Conservation (phyloP, 495 filamentous ascomycete genomes). For the Podospora tetraspora region DNA sequence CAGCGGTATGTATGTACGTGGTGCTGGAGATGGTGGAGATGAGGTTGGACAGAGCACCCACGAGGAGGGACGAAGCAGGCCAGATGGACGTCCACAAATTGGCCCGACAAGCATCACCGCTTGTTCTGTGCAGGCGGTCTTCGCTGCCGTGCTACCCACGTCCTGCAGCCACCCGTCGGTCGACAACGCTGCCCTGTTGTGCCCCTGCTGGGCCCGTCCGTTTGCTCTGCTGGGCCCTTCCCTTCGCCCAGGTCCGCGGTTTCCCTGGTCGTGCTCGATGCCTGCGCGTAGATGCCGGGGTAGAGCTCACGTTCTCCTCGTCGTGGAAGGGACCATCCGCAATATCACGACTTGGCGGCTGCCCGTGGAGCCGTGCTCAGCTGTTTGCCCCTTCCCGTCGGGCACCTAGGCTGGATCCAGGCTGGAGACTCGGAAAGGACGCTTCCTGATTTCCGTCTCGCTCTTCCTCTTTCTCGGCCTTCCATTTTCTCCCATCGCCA, state of each 20-base stretch:
- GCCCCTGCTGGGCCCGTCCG: not conserved
- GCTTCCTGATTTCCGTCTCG: not conserved
- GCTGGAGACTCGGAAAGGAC: not conserved
- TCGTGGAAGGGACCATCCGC: not conserved
- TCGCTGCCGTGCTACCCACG: slow-evolving; percentile 4
- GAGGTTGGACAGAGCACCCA: not conserved
- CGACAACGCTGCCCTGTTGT: not conserved
- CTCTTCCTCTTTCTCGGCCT: not conserved
- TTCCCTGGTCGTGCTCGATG: not conserved
- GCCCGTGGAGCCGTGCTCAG: not conserved
- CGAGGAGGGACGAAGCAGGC: not conserved
- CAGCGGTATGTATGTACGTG: not conserved
- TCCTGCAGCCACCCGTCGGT: slow-evolving; percentile 10
- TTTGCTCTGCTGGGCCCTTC: not conserved
- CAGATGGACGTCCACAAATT: not conserved
- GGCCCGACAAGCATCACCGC: not conserved
- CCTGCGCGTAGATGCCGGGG: not conserved
- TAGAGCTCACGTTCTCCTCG: not conserved
- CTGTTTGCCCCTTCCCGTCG: not conserved
- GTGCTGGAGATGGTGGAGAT: not conserved
- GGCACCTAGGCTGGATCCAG: not conserved
- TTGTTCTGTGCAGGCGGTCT: not conserved
- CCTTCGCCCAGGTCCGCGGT: too few relatives aligned
- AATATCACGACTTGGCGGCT: not conserved
- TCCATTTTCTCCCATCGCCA: not conserved